Conservation (phyloP, 2,329 filamentous ascomycete species). For the Apiospora koreana region DNA sequence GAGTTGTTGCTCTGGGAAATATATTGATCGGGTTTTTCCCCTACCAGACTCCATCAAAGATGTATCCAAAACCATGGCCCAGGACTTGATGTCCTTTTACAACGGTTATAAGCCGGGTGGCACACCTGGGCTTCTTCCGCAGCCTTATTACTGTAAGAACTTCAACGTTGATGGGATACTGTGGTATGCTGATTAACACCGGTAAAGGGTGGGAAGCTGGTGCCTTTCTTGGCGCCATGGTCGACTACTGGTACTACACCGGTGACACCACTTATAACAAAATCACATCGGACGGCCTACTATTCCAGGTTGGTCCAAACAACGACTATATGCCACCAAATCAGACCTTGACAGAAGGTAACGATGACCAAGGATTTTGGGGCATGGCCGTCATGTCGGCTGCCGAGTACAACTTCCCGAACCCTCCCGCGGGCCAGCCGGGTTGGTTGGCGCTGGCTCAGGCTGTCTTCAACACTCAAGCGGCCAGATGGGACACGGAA, state of each 20-base stretch:
- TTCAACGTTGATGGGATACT: not conserved
- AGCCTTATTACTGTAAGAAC: slow-evolving; percentile 55
- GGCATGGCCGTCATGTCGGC: slow-evolving; percentile 70
- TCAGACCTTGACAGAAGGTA: slow-evolving; percentile 68
- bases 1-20: not conserved
- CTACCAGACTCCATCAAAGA: slow-evolving; percentile 49
- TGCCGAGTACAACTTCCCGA: slow-evolving; percentile 67
- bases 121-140: slow-evolving; percentile 52
- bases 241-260: slow-evolving; percentile 87
- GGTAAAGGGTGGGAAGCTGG: slow-evolving; percentile 71
- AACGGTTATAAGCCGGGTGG: slow-evolving; percentile 50
- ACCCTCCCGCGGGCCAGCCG: slow-evolving; percentile 57
- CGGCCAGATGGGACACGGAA: slow-evolving; percentile 68
- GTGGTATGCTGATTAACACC: slow-evolving; percentile 14
- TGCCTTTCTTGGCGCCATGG: slow-evolving; percentile 68
- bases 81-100: slow-evolving; percentile 52
- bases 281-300: slow-evolving; percentile 65
- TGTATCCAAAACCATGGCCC: slow-evolving; percentile 51
- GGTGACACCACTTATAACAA: slow-evolving; percentile 72
- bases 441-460: slow-evolving; percentile 74
- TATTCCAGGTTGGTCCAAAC: slow-evolving; percentile 72
- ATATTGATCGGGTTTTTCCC: slow-evolving; percentile 14
- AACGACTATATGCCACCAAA: slow-evolving; percentile 78
- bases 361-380: slow-evolving; percentile 79
- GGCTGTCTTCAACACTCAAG: slow-evolving; percentile 80